A percentile compares a stretch with the other conserved stretches of the same genome.
phyloP scores from a whole-genome alignment of 352 stramenopile species.

The Thraustotheca clavata region DNA sequence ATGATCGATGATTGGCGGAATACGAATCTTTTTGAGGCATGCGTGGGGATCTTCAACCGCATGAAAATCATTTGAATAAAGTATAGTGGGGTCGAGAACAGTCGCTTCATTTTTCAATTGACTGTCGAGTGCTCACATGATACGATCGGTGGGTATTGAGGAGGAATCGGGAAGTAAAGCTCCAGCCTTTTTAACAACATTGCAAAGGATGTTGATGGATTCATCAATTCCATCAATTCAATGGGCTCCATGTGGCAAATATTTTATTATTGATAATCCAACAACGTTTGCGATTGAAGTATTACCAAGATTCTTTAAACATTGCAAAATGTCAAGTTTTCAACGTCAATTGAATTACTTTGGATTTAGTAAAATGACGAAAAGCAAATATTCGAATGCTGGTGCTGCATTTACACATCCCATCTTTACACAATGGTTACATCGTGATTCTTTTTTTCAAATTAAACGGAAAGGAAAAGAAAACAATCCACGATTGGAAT shows the following conservation, averaged over 20 bases:
- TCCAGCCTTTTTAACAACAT: not conserved
- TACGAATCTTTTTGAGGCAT: constrained; percentile 1
- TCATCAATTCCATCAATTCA: constrained; percentile 6
- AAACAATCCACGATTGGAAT: no score
- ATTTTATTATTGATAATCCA: constrained; percentile 18
- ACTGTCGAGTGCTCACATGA: no score
- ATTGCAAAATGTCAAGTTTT: constrained; percentile 22
- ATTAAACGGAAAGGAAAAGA: no score
- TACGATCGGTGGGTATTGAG: constrained; percentile 1
- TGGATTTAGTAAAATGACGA: constrained; percentile 21
- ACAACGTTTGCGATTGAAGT: constrained; percentile 12
- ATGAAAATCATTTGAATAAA: not conserved
- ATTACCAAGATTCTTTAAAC: constrained; percentile 22
- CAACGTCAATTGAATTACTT: constrained; percentile 24
- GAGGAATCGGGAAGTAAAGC: not conserved
- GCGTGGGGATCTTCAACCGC: not conserved
- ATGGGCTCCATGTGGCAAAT: constrained; percentile 4
- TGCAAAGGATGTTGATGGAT: not conserved
- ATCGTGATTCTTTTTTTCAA: not conserved
- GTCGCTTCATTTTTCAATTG: no score
- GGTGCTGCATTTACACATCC: constrained; percentile 8
- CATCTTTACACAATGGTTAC: not conserved
- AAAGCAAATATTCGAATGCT: constrained; percentile 4
- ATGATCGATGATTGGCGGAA: not conserved
- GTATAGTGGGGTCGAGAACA: no score